Conservation (phyloP, 768 basidiomycete genomes). For the Lactarius sanguifluus region DNA sequence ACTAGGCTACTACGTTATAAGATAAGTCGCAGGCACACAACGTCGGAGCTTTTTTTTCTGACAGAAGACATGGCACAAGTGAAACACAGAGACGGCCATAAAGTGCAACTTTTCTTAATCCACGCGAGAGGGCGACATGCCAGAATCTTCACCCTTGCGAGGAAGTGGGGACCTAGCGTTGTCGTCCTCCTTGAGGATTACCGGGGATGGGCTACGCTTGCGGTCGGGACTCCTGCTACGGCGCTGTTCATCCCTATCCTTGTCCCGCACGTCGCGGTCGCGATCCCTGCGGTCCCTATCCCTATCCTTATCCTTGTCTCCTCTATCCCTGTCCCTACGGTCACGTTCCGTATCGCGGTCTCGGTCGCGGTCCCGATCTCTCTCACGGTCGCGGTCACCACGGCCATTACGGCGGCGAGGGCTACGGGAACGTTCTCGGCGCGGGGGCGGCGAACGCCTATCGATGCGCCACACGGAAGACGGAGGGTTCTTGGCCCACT, state of each 20-base stretch:
- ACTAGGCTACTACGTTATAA: constrained; percentile 16
- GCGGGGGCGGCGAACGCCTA: constrained; percentile 50
- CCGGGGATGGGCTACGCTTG: constrained; percentile 47
- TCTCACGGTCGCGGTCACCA: constrained; percentile 34
- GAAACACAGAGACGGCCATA: constrained; percentile 12
- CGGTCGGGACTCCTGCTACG: constrained; percentile 51
- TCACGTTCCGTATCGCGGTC: constrained; percentile 44
- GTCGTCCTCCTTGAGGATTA: constrained; percentile 41
- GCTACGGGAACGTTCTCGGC: constrained; percentile 39
- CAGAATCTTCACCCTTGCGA: constrained; percentile 44
- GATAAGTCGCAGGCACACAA: constrained; percentile 10
- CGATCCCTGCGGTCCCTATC: constrained; percentile 37
- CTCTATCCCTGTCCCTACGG: constrained; percentile 33
- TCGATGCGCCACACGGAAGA: constrained; percentile 82
- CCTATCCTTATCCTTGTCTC: constrained; percentile 30
- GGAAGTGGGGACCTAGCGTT: constrained; percentile 57
- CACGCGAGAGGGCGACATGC: constrained; percentile 52
- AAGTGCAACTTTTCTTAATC: constrained; percentile 41
- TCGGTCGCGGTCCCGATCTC: constrained; percentile 36
- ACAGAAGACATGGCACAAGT: background rate
- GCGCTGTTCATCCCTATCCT: constrained; percentile 41
- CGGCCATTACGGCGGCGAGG: constrained; percentile 47
- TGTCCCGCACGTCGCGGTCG: constrained; percentile 39
- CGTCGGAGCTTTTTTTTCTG: constrained; percentile 1
- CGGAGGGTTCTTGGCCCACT: constrained; percentile 85